phyloP scores from a whole-genome alignment of 768 basidiomycete species.

The Lactarius hatsudake region DNA sequence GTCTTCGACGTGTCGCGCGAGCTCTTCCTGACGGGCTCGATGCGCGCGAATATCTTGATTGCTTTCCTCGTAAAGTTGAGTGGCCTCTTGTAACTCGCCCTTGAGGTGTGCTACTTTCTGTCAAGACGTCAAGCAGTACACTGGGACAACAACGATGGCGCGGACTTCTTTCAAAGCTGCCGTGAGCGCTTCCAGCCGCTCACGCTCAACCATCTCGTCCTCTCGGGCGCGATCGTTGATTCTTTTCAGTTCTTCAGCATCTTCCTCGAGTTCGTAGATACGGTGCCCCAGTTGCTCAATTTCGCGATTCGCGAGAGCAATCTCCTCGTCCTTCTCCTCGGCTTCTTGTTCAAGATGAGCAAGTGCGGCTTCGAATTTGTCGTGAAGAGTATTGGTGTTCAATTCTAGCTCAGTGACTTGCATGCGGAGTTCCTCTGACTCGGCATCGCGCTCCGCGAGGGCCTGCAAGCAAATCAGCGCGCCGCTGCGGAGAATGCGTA shows the following conservation, averaged over 20 bases:
- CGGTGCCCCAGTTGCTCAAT: constrained; percentile 76
- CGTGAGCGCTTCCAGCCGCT: constrained; percentile 62
- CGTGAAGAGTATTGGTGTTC: constrained; percentile 63
- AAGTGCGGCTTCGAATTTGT: constrained; percentile 71
- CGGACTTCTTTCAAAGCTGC: constrained; percentile 79
- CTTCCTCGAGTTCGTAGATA: constrained; percentile 84
- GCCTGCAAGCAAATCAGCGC: constrained; percentile 42
- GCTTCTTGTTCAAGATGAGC: constrained; percentile 76
- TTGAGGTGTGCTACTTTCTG: constrained; percentile 72
- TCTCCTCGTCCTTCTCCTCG: constrained; percentile 76
- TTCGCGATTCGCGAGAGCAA: constrained; percentile 68
- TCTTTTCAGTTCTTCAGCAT: constrained; percentile 73
- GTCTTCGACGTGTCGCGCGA: constrained; percentile 71
- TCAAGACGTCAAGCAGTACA: constrained; percentile 15
- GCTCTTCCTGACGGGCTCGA: constrained; percentile 70
- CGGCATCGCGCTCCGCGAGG: constrained; percentile 74
- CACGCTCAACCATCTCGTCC: constrained; percentile 70
- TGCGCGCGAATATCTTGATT: constrained; percentile 64
- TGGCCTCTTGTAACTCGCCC: constrained; percentile 61
- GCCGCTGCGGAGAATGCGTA: not conserved
- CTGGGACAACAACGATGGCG: not conserved
- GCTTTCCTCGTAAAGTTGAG: constrained; percentile 61
- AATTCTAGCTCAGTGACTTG: constrained; percentile 74
- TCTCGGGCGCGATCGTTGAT: constrained; percentile 65
- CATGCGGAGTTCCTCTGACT: constrained; percentile 70